Evolutionary conservation across 805 yeast genomes (phyloP).

Genomic region (Candida coleopterorum): DNA sequence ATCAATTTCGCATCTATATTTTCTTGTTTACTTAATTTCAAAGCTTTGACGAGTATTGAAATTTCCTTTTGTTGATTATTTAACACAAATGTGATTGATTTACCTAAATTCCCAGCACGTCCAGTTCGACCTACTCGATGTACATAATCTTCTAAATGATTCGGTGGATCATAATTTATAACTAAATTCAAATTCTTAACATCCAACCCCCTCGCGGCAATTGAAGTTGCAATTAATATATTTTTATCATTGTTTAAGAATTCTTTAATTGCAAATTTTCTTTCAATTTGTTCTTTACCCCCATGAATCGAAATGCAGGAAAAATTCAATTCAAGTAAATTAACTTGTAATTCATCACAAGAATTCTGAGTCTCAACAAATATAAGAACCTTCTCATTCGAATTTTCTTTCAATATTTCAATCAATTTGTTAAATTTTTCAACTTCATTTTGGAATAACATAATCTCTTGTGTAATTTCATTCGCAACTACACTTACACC

Average conservation of each 20-base stretch:
- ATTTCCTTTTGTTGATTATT: constrained; percentile 60
- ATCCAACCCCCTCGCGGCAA: constrained; percentile 92
- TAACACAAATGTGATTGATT: constrained; percentile 55
- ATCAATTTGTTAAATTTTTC: constrained; percentile 34
- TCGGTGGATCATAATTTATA: constrained; percentile 68
- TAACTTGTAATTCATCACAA: constrained; percentile 67
- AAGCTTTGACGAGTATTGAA: constrained; percentile 64
- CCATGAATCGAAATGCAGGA: constrained; percentile 78
- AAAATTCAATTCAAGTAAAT: constrained; percentile 49
- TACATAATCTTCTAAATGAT: constrained; percentile 89
- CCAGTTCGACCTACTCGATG: constrained; percentile 97
- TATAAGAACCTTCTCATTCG: constrained; percentile 52
- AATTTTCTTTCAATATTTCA: constrained; percentile 46
- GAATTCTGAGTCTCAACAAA: constrained; percentile 87
- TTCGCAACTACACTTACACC: constrained; percentile 76
- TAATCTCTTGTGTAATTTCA: constrained; percentile 70
- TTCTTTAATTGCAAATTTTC: constrained; percentile 67
- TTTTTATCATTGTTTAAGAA: constrained; percentile 56
- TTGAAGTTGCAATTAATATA: constrained; percentile 84
- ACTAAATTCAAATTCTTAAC: constrained; percentile 83
- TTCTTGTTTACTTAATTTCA: constrained; percentile 49
- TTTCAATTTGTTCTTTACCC: constrained; percentile 81
- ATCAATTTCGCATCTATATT: constrained; percentile 50
- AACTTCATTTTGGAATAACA: constrained; percentile 48
- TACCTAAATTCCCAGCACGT: constrained; percentile 77